Evolutionary conservation across 139 green algal species (phyloP).

Genomic region (Ettlia oleoabundans): DNA sequence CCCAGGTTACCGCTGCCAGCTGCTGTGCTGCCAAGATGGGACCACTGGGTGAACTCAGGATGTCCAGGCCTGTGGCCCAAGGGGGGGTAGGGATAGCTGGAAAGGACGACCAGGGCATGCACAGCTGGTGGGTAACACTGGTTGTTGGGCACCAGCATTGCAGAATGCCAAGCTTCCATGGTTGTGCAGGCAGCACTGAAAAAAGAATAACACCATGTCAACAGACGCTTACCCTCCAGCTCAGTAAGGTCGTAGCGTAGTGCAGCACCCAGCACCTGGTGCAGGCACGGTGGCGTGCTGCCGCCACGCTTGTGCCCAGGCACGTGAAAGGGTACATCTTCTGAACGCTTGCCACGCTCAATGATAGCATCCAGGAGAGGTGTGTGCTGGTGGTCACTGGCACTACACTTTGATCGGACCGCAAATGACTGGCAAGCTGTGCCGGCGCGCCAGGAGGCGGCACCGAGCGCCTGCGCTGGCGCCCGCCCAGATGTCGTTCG

Average conservation of each 20-base stretch:
- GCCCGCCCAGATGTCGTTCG: not conserved
- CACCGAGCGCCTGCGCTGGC: not conserved
- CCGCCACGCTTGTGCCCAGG: constrained; percentile 81
- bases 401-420: too few relatives aligned
- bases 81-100: not conserved
- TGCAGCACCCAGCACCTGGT: constrained; percentile 23
- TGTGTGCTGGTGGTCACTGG: constrained; percentile 6
- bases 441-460: too few relatives aligned
- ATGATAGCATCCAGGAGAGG: constrained; percentile 70
- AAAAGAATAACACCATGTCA: not conserved
- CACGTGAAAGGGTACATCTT: constrained; percentile 77
- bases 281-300: constrained; percentile 34
- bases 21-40: constrained; percentile 79
- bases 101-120: not conserved
- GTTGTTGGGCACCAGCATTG: too few relatives aligned
- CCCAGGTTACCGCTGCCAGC: constrained; percentile 75
- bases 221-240: constrained; percentile 58
- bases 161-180: too few relatives aligned
- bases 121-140: too few relatives aligned
- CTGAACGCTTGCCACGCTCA: constrained; percentile 33
- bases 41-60: constrained; percentile 74
- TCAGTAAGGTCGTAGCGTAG: constrained; percentile 83
- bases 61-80: constrained; percentile 70
- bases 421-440: too few relatives aligned
- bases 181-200: too few relatives aligned